Evolutionary conservation across 2,329 filamentous ascomycete species (phyloP).

Genomic region (Colletotrichum incanum): DNA sequence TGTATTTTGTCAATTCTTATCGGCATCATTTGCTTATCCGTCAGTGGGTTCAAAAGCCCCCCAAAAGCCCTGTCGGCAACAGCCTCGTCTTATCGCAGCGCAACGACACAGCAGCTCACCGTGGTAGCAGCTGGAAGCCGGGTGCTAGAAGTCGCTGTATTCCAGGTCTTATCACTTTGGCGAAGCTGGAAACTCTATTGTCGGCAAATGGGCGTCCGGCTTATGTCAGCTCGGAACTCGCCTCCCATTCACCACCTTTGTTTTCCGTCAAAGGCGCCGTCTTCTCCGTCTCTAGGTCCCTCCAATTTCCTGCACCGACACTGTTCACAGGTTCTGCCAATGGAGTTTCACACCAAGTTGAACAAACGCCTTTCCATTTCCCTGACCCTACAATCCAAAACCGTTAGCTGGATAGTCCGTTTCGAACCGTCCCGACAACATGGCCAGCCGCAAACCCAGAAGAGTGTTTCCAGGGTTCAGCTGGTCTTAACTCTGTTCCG

Average conservation of each 20-base stretch:
- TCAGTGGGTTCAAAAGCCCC: not conserved
- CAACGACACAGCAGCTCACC: not conserved
- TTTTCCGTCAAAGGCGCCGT: not conserved
- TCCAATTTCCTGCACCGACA: not conserved
- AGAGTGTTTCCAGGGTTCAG: not conserved
- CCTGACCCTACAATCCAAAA: not conserved
- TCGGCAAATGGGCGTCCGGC: not conserved
- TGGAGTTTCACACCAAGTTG: too few relatives aligned
- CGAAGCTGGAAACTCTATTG: not conserved
- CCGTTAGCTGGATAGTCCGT: not conserved
- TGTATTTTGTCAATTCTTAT: constrained; percentile 10
- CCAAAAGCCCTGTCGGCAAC: not conserved
- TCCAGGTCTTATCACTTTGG: not conserved
- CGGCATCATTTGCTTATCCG: not conserved
- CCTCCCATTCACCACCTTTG: not conserved
- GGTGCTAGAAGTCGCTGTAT: constrained; percentile 3
- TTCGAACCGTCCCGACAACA: not conserved
- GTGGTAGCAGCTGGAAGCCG: too few relatives aligned
- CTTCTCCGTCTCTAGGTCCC: not conserved
- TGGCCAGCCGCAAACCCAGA: not conserved
- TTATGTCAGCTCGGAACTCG: constrained; percentile 27
- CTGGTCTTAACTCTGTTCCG: not conserved
- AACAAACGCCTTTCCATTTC: not conserved
- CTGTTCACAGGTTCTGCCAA: not conserved
- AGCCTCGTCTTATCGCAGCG: not conserved